A percentile compares a stretch with the other conserved stretches of the same genome.
These are phyloP conservation scores for Aspergillus sp. DNA, from an alignment of 2,329 filamentous ascomycete species.

Conservation along the genomic window DNA sequence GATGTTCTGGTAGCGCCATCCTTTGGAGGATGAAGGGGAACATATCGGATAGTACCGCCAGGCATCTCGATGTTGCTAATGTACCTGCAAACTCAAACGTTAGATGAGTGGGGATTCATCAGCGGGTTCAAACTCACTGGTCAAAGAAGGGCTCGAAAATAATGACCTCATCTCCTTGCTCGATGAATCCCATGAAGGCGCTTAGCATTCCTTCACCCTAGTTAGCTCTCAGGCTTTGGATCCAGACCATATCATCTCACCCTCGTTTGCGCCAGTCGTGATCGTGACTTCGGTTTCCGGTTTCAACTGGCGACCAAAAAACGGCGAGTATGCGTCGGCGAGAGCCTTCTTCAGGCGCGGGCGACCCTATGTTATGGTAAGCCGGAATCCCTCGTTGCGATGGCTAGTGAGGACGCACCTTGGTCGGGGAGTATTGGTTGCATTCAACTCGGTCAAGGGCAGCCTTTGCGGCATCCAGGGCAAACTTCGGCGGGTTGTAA, in stretches of 20 bases:
- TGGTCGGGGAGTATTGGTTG: conserved; percentile 97
- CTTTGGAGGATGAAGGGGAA: conserved; percentile 85
- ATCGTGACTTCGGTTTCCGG: conserved; percentile 93
- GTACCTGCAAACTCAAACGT: conserved; percentile 53
- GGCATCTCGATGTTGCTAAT: conserved; percentile 99
- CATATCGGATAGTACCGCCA: conserved; percentile 90
- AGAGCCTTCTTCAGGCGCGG: conserved; percentile 91
- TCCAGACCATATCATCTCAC: conserved; percentile 21
- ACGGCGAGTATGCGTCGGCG: conserved; percentile 85
- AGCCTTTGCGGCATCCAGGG: conserved; percentile 85
- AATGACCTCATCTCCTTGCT: conserved; percentile 93
- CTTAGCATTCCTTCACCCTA: conserved; percentile 73
- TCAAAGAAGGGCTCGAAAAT: conserved; percentile 99
- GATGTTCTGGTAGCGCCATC: conserved; percentile 77
- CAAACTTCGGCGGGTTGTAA: conserved; percentile 91
- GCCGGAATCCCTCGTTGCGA: not conserved
- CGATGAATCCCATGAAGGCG: conserved; percentile 97
- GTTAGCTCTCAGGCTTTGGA: not conserved
- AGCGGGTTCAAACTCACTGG: conserved; percentile 59
- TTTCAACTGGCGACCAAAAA: conserved; percentile 78
- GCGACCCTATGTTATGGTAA: conserved; percentile 58
- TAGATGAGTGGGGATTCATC: not conserved
- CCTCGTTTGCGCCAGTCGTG: conserved; percentile 67
- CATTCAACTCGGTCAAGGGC: conserved; percentile 90
- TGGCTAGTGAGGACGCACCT: conserved; percentile 46